Conservation (phyloP, 768 basidiomycete species). For the Termitomyces sp. region DNA sequence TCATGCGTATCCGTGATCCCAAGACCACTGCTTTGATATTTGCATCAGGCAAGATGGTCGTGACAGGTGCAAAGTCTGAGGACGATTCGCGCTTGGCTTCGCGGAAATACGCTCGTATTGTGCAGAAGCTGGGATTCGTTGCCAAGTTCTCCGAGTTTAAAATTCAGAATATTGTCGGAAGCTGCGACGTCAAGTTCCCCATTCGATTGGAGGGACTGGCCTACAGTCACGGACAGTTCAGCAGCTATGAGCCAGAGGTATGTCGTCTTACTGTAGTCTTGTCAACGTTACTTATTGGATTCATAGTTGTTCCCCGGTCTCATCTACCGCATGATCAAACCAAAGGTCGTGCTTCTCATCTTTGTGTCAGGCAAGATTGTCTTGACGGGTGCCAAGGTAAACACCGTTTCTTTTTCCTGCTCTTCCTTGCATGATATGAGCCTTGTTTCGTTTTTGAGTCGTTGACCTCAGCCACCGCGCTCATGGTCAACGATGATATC, state of each 20-base stretch:
- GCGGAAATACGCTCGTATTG: conserved; percentile 97
- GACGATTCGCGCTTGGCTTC: conserved; percentile 96
- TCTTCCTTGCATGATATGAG: conserved; percentile 13
- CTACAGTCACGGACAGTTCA: conserved; percentile 97
- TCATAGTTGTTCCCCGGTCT: conserved; percentile 92
- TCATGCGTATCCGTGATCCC: conserved; percentile 99
- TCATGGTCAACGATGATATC: conserved; percentile 2
- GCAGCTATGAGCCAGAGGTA: conserved; percentile 97
- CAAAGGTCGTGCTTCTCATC: conserved; percentile 96
- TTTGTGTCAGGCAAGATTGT: conserved; percentile 99
- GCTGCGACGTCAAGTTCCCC: conserved; percentile 98
- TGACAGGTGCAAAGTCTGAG: conserved; percentile 98
- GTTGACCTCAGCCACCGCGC: conserved; percentile 3
- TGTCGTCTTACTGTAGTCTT: conserved; percentile 17
- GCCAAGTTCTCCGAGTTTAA: conserved; percentile 99
- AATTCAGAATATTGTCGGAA: conserved; percentile 98
- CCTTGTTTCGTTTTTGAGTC: conserved; percentile 9
- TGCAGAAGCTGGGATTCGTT: conserved; percentile 98
- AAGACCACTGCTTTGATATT: conserved; percentile 99
- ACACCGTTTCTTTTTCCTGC: conserved; percentile 18
- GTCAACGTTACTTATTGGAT: conserved; percentile 7
- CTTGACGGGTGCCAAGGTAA: conserved; percentile 97
- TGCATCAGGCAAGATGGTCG: conserved; percentile 99
- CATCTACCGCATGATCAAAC: conserved; percentile 99
- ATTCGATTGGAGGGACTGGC: conserved; percentile 96